Conservation (phyloP, 73 alveolate genomes). For the Tetrahymena elliotti region DNA sequence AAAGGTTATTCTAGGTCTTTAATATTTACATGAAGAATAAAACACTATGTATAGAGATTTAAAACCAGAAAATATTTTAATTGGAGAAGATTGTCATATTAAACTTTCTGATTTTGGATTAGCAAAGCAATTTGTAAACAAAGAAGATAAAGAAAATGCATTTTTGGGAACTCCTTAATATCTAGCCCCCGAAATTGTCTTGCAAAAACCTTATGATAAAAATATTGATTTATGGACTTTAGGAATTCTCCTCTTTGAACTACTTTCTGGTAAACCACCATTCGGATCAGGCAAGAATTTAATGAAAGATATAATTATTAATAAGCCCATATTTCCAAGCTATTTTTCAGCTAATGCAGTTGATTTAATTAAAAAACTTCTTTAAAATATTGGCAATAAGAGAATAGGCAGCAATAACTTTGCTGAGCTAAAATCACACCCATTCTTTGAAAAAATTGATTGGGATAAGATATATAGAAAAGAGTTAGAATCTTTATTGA, state of each 20-base stretch:
- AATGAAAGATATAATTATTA: constrained; percentile 8
- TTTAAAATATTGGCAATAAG: not conserved
- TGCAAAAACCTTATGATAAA: constrained; percentile 7
- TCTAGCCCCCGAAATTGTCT: not conserved
- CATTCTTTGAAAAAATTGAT: not conserved
- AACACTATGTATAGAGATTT: constrained; percentile 73
- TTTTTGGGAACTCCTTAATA: not conserved
- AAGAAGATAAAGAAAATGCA: not conserved
- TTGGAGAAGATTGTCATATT: constrained; percentile 72
- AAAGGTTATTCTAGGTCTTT: constrained; percentile 1
- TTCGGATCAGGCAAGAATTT: constrained; percentile 14
- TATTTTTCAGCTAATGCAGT: not conserved
- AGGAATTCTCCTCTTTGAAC: constrained; percentile 28
- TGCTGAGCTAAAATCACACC: not conserved
- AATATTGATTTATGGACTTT: constrained; percentile 10
- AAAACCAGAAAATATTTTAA: constrained; percentile 78
- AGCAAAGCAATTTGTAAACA: constrained; percentile 53
- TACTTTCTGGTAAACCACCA: constrained; percentile 32
- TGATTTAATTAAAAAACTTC: not conserved
- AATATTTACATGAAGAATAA: constrained; percentile 65
- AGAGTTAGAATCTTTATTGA: not conserved
- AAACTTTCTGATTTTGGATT: constrained; percentile 79
- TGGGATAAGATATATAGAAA: not conserved
- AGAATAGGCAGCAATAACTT: not conserved
- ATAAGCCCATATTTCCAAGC: not conserved